These are phyloP conservation scores for Yamadazyma paraphyllophila DNA, from an alignment of 805 yeast genomes.

Conservation along the genomic window DNA sequence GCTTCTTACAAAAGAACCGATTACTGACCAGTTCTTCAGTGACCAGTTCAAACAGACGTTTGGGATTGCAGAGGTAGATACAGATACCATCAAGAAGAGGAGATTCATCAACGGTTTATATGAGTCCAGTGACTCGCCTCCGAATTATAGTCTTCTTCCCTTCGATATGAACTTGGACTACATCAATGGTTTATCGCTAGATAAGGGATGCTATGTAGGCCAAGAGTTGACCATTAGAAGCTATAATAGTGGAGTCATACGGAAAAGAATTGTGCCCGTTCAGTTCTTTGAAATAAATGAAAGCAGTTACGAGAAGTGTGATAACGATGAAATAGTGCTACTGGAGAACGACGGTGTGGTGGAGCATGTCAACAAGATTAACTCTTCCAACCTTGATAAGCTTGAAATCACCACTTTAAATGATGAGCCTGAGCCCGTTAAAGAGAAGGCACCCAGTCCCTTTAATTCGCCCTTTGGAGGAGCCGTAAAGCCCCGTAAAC, in stretches of 20 bases:
- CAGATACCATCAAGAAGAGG: slow-evolving; percentile 48
- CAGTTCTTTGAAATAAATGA: slow-evolving; percentile 26
- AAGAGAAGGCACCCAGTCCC: slow-evolving; percentile 4
- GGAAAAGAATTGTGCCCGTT: slow-evolving; percentile 78
- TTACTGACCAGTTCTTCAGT: slow-evolving; percentile 24
- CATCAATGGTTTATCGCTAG: slow-evolving; percentile 75
- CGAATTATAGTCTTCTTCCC: slow-evolving; percentile 51
- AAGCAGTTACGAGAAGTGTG: slow-evolving; percentile 8
- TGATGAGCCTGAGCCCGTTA: slow-evolving; percentile 16
- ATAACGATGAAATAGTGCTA: slow-evolving; percentile 15
- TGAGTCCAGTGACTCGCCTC: slow-evolving; percentile 35
- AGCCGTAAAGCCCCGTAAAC: slow-evolving; percentile 31
- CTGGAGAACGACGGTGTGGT: slow-evolving; percentile 19
- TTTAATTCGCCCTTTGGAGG: slow-evolving; percentile 42
- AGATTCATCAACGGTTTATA: slow-evolving; percentile 40
- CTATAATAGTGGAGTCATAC: slow-evolving; percentile 74
- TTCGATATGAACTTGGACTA: slow-evolving; percentile 81
- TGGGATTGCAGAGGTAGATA: slow-evolving; percentile 53
- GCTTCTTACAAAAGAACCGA: slow-evolving; percentile 28
- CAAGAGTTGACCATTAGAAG: slow-evolving; percentile 94
- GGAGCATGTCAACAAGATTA: slow-evolving; percentile 14
- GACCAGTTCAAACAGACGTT: slow-evolving; percentile 22
- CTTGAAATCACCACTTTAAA: slow-evolving; percentile 20
- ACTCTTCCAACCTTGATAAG: slow-evolving; percentile 14
- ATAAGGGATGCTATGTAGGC: slow-evolving; percentile 96